Percentiles rank a stretch among this genome's conserved stretches.
Conservation (phyloP, 2,329 filamentous ascomycete genomes). For the Plectosphaerella sp. region DNA sequence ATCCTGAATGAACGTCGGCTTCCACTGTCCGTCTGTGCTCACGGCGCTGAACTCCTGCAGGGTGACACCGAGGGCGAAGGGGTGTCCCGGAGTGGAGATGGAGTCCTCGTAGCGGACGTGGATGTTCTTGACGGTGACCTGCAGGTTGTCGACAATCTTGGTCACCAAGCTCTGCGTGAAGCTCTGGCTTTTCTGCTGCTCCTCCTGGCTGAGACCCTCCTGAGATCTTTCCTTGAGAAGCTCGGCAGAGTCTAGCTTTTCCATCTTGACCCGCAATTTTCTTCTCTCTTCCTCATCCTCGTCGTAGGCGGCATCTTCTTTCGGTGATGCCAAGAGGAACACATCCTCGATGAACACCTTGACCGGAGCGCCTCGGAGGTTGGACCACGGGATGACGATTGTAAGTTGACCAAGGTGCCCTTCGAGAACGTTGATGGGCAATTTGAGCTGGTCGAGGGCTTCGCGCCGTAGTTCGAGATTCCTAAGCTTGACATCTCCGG, state of each 20-base stretch:
- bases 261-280: conserved; percentile 92
- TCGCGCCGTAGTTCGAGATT: conserved; percentile 91
- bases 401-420: conserved; percentile 91
- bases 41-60: conserved; percentile 95
- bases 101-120: conserved; percentile 98
- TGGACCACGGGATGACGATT: conserved; percentile 94
- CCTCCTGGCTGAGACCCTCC: conserved; percentile 91
- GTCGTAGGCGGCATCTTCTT: conserved; percentile 91
- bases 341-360: conserved; percentile 96
- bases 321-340: conserved; percentile 89
- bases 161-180: conserved; percentile 94
- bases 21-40: conserved; percentile 93
- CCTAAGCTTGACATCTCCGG: conserved; percentile 90
- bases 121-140: conserved; percentile 97
- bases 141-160: conserved; percentile 96
- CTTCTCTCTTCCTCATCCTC: conserved; percentile 86
- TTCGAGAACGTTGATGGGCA: conserved; percentile 94
- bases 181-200: conserved; percentile 96
- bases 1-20: conserved; percentile 91
- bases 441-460: conserved; percentile 92
- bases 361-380: conserved; percentile 88
- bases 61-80: conserved; percentile 88
- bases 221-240: conserved; percentile 85
- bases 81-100: conserved; percentile 89
- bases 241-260: conserved; percentile 95